Conservation (phyloP, 1,139 yeast genomes). For the Wickerhamomyces sp. region DNA sequence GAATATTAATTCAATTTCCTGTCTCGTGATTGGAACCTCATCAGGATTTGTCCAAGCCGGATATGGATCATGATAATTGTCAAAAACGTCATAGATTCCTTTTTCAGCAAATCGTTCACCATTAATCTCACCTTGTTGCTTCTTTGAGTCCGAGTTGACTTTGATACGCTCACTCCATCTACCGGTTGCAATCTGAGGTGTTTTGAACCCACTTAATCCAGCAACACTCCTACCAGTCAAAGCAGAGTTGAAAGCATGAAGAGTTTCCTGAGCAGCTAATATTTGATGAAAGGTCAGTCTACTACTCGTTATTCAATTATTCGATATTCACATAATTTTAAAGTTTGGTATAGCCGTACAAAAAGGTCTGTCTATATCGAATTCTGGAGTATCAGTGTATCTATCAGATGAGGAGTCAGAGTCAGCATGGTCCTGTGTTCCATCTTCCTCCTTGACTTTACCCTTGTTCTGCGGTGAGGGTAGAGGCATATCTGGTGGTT, state of each 20-base stretch:
- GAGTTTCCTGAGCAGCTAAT: conserved; percentile 13
- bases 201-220: conserved; percentile 48
- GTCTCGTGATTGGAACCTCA: conserved; percentile 36
- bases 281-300: neutral
- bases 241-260: conserved; percentile 26
- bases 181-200: conserved; percentile 42
- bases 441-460: neutral
- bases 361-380: conserved; percentile 11
- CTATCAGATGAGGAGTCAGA: conserved; percentile 50
- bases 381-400: conserved; percentile 28
- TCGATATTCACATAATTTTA: no score
- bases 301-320: no score
- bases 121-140: conserved; percentile 19
- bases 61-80: conserved; percentile 43
- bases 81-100: conserved; percentile 36
- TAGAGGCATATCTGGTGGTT: neutral
- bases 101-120: conserved; percentile 36
- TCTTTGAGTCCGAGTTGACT: conserved; percentile 28
- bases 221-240: conserved; percentile 33
- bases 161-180: conserved; percentile 36
- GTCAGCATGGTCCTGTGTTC: conserved; percentile 44
- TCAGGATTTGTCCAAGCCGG: conserved; percentile 51
- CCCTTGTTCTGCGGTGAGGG: conserved; percentile 1
- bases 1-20: conserved; percentile 52
- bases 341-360: conserved; percentile 10